Evolutionary conservation across 192 early-diverging fungal genomes (phyloP).

Genomic region (Backusella liffmaniae): DNA sequence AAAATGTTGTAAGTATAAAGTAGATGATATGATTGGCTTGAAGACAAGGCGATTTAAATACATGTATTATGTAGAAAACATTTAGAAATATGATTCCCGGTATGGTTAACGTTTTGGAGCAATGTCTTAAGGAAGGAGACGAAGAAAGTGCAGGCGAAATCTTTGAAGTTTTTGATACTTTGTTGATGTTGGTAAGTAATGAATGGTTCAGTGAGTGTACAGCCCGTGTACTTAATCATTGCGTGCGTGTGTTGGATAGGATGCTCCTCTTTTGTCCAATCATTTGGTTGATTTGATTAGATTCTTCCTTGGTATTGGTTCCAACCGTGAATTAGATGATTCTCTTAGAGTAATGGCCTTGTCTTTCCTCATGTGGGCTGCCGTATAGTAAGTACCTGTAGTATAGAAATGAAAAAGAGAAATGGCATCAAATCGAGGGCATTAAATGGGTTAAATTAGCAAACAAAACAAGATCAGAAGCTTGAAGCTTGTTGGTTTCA

Average conservation of each 20-base stretch:
- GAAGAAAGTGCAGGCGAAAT: conserved; percentile 76
- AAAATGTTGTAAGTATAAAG: conserved; percentile 61
- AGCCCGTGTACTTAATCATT: background rate
- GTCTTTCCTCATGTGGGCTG: conserved; percentile 78
- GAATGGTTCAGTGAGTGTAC: background rate
- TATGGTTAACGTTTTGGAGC: conserved; percentile 85
- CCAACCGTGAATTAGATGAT: conserved; percentile 67
- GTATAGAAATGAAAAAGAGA: background rate
- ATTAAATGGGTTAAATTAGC: conserved; percentile 6
- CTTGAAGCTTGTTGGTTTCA: conserved; percentile 76
- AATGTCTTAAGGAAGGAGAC: conserved; percentile 70
- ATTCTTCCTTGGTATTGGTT: conserved; percentile 74
- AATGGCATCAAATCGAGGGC: background rate
- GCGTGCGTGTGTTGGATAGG: conserved; percentile 33
- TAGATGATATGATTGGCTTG: conserved; percentile 50
- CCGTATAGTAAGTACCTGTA: conserved; percentile 63
- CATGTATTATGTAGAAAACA: conserved; percentile 38
- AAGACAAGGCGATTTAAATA: background rate
- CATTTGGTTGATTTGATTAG: conserved; percentile 80
- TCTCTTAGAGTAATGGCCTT: conserved; percentile 75
- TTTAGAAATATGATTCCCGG: conserved; percentile 75
- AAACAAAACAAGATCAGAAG: conserved; percentile 85
- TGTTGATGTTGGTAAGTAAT: conserved; percentile 62
- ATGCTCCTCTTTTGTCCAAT: conserved; percentile 75
- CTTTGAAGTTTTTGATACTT: conserved; percentile 85